Conservation (phyloP, 495 filamentous ascomycete species). For the Penicillium robsamsonii region DNA sequence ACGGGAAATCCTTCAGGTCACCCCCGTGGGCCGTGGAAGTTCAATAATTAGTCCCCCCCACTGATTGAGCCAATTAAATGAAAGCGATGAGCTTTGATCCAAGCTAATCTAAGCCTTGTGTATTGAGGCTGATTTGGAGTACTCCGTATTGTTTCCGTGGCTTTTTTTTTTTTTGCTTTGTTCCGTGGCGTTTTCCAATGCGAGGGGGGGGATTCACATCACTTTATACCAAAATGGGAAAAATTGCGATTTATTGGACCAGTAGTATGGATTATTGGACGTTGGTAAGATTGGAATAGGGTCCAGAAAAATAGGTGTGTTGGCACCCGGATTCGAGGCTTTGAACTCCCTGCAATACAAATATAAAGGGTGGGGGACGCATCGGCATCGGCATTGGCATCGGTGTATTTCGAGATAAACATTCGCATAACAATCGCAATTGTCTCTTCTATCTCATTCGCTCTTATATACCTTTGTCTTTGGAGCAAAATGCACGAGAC, state of each 20-base stretch:
- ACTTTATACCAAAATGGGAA: not conserved
- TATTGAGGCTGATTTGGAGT: not conserved
- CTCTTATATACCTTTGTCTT: not conserved
- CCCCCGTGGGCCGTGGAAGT: not conserved
- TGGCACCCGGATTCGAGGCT: not conserved
- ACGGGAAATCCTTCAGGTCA: not conserved
- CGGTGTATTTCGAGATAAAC: not conserved
- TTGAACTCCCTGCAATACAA: not conserved
- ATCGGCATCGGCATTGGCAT: not conserved
- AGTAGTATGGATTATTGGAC: not conserved
- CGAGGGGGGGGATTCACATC: not conserved
- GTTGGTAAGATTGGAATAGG: not conserved
- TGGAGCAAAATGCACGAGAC: constrained; percentile 20
- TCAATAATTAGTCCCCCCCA: not conserved
- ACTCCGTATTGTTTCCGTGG: not conserved
- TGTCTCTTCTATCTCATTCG: not conserved
- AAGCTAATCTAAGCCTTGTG: not conserved
- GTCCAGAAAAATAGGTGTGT: not conserved
- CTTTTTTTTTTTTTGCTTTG: not conserved
- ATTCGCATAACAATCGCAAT: not conserved
- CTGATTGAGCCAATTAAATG: not conserved
- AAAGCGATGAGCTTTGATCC: not conserved
- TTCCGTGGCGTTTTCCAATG: not conserved
- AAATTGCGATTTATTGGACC: not conserved
- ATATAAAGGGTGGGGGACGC: not conserved